Conservation (phyloP, 1,284 basidiomycete species). For the Schizophyllum commune region DNA sequence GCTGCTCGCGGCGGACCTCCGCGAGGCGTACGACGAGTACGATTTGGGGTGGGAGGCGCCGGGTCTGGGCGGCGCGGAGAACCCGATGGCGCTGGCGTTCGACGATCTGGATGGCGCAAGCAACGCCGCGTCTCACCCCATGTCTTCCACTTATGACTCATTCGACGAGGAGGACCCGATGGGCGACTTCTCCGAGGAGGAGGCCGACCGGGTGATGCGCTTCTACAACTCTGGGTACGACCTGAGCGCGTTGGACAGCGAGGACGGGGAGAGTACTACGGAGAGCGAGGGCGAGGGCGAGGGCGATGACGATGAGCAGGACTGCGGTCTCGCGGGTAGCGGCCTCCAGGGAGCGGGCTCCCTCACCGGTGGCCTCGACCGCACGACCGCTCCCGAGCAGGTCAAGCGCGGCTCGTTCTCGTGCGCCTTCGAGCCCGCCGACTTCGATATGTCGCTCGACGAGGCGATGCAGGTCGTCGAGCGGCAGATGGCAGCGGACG, state of each 20-base stretch:
- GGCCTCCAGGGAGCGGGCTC: background rate
- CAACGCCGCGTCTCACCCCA: no score
- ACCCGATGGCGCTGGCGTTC: no score
- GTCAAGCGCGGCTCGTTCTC: background rate
- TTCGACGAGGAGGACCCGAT: background rate
- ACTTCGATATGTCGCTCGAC: background rate
- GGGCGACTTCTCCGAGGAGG: background rate
- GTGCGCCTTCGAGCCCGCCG: background rate
- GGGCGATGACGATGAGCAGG: no score
- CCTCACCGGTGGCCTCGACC: no score
- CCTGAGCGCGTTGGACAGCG: background rate
- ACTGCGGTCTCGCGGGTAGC: no score
- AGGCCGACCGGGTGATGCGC: background rate
- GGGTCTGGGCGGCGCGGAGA: no score
- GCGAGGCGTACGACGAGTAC: no score
- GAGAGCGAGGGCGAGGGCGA: background rate
- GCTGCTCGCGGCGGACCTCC: background rate
- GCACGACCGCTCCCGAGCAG: no score
- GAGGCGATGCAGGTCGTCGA: background rate
- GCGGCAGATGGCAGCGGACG: background rate
- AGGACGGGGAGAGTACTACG: background rate
- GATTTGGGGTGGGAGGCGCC: no score
- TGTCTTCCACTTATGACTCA: no score
- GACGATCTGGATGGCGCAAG: no score
- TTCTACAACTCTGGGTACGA: background rate